These are phyloP conservation scores for Acanthamoeba lenticulata DNA, from an alignment of 208 protist genomes.

Conservation along the genomic window DNA sequence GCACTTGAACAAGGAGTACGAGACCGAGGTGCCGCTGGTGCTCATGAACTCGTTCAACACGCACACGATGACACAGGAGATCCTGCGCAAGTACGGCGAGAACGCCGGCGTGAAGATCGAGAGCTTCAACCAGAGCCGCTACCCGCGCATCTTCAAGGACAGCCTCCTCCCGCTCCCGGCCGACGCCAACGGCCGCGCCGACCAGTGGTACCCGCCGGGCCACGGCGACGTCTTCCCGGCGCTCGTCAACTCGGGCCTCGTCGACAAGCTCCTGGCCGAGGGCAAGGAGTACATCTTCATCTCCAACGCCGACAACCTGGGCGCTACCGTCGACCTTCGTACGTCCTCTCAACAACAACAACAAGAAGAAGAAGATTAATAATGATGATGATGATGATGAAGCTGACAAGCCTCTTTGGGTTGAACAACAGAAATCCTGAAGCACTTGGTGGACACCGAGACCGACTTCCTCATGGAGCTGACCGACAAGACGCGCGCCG, in stretches of 20 bases:
- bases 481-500: constrained; percentile 90
- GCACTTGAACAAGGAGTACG: too few relatives aligned
- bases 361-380: too few relatives aligned
- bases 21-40: too few relatives aligned
- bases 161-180: too few relatives aligned
- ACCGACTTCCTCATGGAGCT: constrained; percentile 93
- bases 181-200: constrained; percentile 10
- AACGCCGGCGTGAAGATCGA: constrained; percentile 80
- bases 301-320: constrained; percentile 99
- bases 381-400: too few relatives aligned
- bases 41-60: too few relatives aligned
- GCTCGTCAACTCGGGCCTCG: constrained; percentile 91
- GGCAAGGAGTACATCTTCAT: constrained; percentile 98
- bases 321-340: constrained; percentile 90
- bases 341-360: not conserved
- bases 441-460: constrained; percentile 89
- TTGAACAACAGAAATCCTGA: constrained; percentile 85
- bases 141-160: constrained; percentile 88
- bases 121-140: constrained; percentile 88
- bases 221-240: constrained; percentile 98
- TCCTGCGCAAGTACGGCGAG: too few relatives aligned
- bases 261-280: constrained; percentile 84
- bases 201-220: constrained; percentile 93
- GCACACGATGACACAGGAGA: too few relatives aligned
- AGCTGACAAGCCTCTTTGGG: not conserved